Evolutionary conservation across 1,139 yeast species (phyloP).

Genomic region (Blastobotrys capitulatus): DNA sequence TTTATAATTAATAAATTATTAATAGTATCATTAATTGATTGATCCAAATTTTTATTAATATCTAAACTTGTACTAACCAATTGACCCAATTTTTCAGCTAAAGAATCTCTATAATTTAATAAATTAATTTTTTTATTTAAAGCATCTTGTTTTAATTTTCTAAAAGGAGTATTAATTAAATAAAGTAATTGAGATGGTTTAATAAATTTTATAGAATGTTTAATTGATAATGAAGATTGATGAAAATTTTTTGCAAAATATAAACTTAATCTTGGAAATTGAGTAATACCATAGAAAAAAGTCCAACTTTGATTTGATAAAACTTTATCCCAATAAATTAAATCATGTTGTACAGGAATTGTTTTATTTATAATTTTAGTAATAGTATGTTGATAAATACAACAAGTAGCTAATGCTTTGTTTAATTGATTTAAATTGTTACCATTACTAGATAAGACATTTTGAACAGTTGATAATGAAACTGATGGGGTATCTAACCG

Average conservation of each 20-base stretch:
- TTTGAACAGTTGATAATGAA: background rate
- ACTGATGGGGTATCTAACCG: background rate
- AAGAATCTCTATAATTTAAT: background rate
- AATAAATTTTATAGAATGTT: no score
- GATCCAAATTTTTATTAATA: background rate
- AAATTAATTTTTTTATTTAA: background rate
- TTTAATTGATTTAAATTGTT: background rate
- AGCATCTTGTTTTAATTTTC: background rate
- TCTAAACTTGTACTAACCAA: background rate
- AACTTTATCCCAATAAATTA: conserved; percentile 33
- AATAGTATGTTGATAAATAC: conserved; percentile 12
- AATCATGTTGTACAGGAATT: conserved; percentile 30
- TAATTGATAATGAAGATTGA: background rate
- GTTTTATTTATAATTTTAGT: conserved; percentile 28
- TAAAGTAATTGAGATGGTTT: background rate
- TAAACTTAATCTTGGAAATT: conserved; percentile 16
- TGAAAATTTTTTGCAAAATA: background rate
- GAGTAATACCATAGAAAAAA: conserved; percentile 25
- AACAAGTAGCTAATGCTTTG: conserved; percentile 4
- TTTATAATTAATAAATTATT: conserved; percentile 11
- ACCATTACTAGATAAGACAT: background rate
- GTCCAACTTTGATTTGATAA: conserved; percentile 22
- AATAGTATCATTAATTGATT: conserved; percentile 7
- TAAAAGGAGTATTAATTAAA: conserved; percentile 1
- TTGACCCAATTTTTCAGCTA: conserved; percentile 6